Percentiles rank a stretch among this genome's conserved stretches.
Evolutionary conservation across 176 grass and related monocot genomes (phyloP).

Genomic region (Carex pumila): DNA sequence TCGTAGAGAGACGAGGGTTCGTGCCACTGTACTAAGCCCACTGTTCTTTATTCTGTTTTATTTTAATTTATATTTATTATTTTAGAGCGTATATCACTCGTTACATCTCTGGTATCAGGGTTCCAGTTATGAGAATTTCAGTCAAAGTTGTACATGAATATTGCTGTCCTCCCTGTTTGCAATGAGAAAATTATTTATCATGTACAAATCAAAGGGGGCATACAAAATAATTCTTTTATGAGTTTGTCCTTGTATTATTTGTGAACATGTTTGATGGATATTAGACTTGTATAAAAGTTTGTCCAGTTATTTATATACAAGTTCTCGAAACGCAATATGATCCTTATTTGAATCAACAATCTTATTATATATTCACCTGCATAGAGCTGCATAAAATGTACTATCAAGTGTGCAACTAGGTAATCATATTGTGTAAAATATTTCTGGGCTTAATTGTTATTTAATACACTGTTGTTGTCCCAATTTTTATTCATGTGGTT

Average conservation of each 20-base stretch:
- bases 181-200: conserved; percentile 6
- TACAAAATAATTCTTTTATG: neutral
- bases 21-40: too few species aligned
- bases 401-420: neutral
- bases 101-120: neutral
- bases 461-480: neutral
- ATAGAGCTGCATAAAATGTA: neutral
- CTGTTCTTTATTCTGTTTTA: neutral
- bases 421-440: neutral
- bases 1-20: too few species aligned
- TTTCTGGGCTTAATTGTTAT: neutral
- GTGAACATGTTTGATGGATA: neutral
- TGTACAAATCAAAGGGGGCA: conserved; percentile 23
- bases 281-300: neutral
- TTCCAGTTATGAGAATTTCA: neutral
- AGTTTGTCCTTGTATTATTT: neutral
- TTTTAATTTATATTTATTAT: neutral
- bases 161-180: conserved; percentile 13
- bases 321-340: neutral
- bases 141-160: neutral
- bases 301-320: neutral
- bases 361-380: neutral
- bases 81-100: neutral
- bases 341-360: neutral
- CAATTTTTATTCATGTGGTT: neutral